These are phyloP conservation scores for Psidium friedrichsthalianum DNA, from an alignment of 345 rosid species.

Conservation along the genomic window DNA sequence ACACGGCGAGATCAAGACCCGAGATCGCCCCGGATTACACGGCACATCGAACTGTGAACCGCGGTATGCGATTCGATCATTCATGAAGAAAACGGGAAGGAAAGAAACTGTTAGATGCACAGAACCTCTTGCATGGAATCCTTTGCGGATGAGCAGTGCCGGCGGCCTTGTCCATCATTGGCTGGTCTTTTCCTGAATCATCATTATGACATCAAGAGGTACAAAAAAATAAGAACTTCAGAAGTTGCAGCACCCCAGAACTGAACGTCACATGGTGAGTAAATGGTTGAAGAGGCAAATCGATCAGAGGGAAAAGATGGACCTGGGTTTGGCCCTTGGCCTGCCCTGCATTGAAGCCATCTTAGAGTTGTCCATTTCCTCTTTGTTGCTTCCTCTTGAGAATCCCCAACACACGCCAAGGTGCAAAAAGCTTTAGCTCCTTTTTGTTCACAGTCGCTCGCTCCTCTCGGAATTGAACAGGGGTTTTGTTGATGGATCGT, in stretches of 20 bases:
- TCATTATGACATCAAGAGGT: not conserved
- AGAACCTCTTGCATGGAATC: conserved; percentile 47
- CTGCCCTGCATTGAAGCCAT: conserved; percentile 7
- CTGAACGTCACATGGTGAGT: not conserved
- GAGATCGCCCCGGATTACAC: not conserved
- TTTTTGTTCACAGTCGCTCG: not conserved
- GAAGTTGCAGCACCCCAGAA: not conserved
- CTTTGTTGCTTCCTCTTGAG: not conserved
- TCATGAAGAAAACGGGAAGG: not conserved
- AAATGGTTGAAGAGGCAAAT: not conserved
- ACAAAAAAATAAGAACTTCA: not conserved
- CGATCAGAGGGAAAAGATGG: not conserved
- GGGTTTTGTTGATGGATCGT: not conserved
- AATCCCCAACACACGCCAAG: not conserved
- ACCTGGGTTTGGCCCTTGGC: conserved; percentile 16
- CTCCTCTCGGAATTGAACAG: not conserved
- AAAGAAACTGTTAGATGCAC: not conserved
- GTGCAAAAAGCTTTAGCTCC: not conserved
- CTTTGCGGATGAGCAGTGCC: conserved; percentile 56
- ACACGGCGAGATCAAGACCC: not conserved
- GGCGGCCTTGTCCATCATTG: conserved; percentile 42
- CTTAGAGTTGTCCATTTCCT: conserved; percentile 33
- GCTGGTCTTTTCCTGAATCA: conserved; percentile 46
- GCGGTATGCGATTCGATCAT: not conserved
- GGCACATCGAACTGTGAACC: not conserved